Evolutionary conservation across 257 asterid genomes (phyloP), one percentile per base, ranked within the genome.

Genomic region (Solanum habrochaites): DNA sequence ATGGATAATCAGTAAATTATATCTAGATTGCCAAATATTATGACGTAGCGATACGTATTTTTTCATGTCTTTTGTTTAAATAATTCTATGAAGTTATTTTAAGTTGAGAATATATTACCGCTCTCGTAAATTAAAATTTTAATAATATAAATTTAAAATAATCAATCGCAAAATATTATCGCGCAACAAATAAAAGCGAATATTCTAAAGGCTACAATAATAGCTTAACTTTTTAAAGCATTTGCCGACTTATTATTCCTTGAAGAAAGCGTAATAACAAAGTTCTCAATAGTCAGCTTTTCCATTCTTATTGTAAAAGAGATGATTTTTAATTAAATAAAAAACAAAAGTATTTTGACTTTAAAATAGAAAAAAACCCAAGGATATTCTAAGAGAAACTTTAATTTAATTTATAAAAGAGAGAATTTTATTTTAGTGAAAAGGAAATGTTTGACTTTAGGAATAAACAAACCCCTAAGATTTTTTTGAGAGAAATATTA

Each of bases 131-230:
- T 14, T 67, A 67, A 2, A 0, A 67, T 27, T 67, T 27, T 1
- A 0, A 7, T 13, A 0, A 10, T 0, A n/a, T 3, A 2, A 0
- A 0, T 25, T 11, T 6, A 66, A 4, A 66, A 1, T 62, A 0
- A 66, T 13, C 9, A 0, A 14, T 3, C 20, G 1, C 1, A 8
- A 66, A 67, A 66, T 37, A 37, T 5, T 37, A 25, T 13, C 5
- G 4, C 32, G 8, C 0, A 49, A 16, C 2, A 49, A 49, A 40
- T 8, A 40, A 16, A 16, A 16, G 29, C 10, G 45, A 81, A 81
- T 81, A 49, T 18, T 49, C 4, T 31, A 31, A 29, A 81, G 84
- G 42, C 5, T 25, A 78, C 29, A 49, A 49, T 81, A 81, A 29
- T 81, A 49, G 84, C 66, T 27, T 27, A 45, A 25, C 1, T 27